Percentiles rank a stretch among this genome's conserved stretches.
phyloP scores from a whole-genome alignment of 495 filamentous ascomycete species.

The Daldinia decipiens region DNA sequence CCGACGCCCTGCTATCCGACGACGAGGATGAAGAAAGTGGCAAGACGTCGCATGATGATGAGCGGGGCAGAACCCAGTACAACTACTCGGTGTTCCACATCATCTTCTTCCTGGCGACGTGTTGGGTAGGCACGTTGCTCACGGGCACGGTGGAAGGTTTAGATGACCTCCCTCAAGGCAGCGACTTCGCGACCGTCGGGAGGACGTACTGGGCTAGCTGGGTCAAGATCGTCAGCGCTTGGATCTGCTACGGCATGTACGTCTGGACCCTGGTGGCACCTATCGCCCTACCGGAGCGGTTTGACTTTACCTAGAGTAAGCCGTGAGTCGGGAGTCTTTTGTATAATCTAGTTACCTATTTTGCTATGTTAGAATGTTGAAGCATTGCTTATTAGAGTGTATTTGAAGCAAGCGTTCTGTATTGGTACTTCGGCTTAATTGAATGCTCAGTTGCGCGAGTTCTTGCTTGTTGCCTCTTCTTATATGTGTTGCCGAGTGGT shows the following conservation, averaged over 20 bases:
- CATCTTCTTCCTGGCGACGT: constrained; percentile 95
- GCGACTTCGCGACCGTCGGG: constrained; percentile 90
- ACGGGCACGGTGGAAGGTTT: constrained; percentile 77
- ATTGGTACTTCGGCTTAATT: neutral
- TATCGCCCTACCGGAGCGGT: constrained; percentile 84
- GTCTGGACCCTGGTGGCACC: constrained; percentile 92
- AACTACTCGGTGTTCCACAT: constrained; percentile 96
- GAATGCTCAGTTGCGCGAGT: too few species aligned
- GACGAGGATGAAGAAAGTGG: constrained; percentile 75
- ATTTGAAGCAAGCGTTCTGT: neutral
- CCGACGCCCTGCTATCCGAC: constrained; percentile 81
- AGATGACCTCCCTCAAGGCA: constrained; percentile 58
- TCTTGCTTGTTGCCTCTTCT: too few species aligned
- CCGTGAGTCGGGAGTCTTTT: too few species aligned
- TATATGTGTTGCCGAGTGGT: too few species aligned
- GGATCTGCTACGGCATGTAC: constrained; percentile 96
- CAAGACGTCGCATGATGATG: constrained; percentile 79
- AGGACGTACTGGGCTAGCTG: constrained; percentile 97
- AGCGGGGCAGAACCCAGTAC: constrained; percentile 89
- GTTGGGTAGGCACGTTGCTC: constrained; percentile 93
- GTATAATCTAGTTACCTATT: neutral
- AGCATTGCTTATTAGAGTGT: neutral
- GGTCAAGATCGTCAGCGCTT: constrained; percentile 98
- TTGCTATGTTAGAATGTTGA: neutral
- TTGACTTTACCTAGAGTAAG: constrained; percentile 61